These are phyloP conservation scores for Thalassiosira pacifica DNA, from an alignment of 352 stramenopile genomes.

Conservation along the genomic window DNA sequence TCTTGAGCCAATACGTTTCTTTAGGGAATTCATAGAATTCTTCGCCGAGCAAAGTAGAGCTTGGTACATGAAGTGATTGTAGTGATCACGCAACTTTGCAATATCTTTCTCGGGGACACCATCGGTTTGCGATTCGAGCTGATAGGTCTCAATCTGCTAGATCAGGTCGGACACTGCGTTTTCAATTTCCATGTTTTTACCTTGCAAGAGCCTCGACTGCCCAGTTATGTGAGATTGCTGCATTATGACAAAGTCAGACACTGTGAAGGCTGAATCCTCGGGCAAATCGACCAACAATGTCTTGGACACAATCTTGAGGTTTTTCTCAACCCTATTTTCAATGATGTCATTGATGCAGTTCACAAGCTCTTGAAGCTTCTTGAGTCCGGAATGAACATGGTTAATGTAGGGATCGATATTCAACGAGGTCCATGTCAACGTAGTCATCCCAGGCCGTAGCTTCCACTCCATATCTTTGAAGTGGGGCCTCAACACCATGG, in stretches of 20 bases:
- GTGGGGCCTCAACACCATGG: slow-evolving; percentile 92
- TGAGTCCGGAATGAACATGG: slow-evolving; percentile 91
- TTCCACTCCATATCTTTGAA: slow-evolving; percentile 99
- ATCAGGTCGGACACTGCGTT: slow-evolving; percentile 97
- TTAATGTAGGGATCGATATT: slow-evolving; percentile 99
- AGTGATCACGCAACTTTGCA: slow-evolving; percentile 97
- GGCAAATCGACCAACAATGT: slow-evolving; percentile 97
- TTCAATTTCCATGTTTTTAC: slow-evolving; percentile 98
- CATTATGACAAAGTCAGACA: slow-evolving; percentile 98
- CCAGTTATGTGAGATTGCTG: slow-evolving; percentile 94
- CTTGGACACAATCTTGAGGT: slow-evolving; percentile 98
- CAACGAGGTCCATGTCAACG: slow-evolving; percentile 99
- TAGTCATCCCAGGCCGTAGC: slow-evolving; percentile 98
- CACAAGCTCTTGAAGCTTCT: slow-evolving; percentile 97
- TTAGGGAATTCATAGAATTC: slow-evolving; percentile 98
- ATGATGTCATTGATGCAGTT: slow-evolving; percentile 99
- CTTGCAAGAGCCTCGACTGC: slow-evolving; percentile 93
- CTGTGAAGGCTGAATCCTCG: slow-evolving; percentile 95
- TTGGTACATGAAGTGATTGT: slow-evolving; percentile 99
- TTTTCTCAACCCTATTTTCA: slow-evolving; percentile 99
- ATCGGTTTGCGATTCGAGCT: slow-evolving; percentile 96
- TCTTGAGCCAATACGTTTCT: slow-evolving; percentile 96
- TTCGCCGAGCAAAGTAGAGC: slow-evolving; percentile 97
- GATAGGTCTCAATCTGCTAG: slow-evolving; percentile 95
- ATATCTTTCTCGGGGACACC: slow-evolving; percentile 93